A percentile compares a stretch with the other conserved stretches of the same genome.
phyloP scores from a whole-genome alignment of 805 yeast genomes.

The Peterozyma xylosa region DNA sequence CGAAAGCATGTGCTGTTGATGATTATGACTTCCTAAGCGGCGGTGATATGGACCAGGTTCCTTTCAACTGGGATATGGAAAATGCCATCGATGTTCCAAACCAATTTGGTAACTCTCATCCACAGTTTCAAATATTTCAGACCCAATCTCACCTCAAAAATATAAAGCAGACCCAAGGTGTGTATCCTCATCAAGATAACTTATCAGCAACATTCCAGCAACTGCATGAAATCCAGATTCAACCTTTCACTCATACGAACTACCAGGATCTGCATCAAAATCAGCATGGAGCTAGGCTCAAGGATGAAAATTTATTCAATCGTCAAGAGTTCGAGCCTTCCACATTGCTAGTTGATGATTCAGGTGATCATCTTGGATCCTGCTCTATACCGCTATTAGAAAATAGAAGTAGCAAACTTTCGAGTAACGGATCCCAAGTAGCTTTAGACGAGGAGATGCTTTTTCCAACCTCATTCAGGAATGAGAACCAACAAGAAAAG shows the following conservation, averaged over 20 bases:
- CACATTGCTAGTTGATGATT: too few relatives aligned
- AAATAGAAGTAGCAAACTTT: background rate
- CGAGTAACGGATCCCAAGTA: background rate
- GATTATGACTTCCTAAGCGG: slow-evolving; percentile 5
- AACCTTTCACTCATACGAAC: background rate
- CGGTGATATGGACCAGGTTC: background rate
- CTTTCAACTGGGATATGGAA: slow-evolving; percentile 7
- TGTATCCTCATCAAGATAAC: too few relatives aligned
- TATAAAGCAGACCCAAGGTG: background rate
- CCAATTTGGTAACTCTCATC: background rate
- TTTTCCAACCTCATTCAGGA: background rate
- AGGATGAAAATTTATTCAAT: too few relatives aligned
- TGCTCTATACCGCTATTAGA: too few relatives aligned
- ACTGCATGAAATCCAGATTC: background rate
- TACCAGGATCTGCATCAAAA: background rate
- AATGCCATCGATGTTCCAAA: slow-evolving; percentile 2
- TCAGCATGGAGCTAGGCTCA: too few relatives aligned
- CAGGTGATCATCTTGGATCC: too few relatives aligned
- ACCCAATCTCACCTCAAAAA: background rate
- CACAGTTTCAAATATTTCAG: too few relatives aligned
- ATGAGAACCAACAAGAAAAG: background rate
- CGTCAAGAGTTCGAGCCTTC: too few relatives aligned
- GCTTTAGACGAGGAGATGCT: background rate
- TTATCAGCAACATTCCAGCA: background rate
- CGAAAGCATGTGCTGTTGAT: slow-evolving; percentile 7